These are phyloP conservation scores for Aspergillus bertholletiae DNA, from an alignment of 495 filamentous ascomycete species.

Conservation along the genomic window DNA sequence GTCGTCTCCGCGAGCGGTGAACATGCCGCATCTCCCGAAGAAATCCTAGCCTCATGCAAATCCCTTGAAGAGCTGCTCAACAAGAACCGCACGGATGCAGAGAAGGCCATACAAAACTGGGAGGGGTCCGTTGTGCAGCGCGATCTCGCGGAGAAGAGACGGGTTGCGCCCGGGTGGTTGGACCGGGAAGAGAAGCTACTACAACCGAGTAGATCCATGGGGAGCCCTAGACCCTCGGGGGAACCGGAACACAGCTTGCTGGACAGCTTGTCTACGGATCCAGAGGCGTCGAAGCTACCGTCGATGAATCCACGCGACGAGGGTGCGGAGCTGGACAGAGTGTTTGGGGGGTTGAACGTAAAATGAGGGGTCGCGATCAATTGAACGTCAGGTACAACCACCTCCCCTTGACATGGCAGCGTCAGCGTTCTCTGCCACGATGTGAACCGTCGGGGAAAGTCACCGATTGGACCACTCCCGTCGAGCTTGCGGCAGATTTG, in stretches of 20 bases:
- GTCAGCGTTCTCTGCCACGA: neutral
- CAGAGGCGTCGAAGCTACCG: slow-evolving; percentile 34
- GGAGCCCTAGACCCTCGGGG: slow-evolving; percentile 8
- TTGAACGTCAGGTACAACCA: neutral
- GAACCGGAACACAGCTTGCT: slow-evolving; percentile 41
- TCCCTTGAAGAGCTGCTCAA: slow-evolving; percentile 72
- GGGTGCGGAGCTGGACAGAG: slow-evolving; percentile 83
- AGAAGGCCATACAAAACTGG: slow-evolving; percentile 62
- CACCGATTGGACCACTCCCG: neutral
- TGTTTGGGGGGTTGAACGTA: slow-evolving; percentile 69
- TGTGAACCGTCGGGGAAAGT: neutral
- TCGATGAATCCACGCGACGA: slow-evolving; percentile 51
- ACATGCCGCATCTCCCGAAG: slow-evolving; percentile 74
- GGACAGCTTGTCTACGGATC: slow-evolving; percentile 41
- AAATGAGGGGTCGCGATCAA: slow-evolving; percentile 27
- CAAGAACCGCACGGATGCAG: slow-evolving; percentile 58
- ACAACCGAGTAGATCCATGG: slow-evolving; percentile 51
- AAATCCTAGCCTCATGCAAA: slow-evolving; percentile 76
- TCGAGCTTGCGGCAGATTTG: neutral
- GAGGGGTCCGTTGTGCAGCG: slow-evolving; percentile 66
- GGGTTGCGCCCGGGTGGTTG: slow-evolving; percentile 90
- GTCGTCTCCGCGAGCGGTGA: slow-evolving; percentile 67
- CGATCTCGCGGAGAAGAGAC: slow-evolving; percentile 87
- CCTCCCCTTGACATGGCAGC: neutral
- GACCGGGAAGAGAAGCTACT: slow-evolving; percentile 84